These are phyloP conservation scores for Euptelea pleiosperma DNA, from an alignment of 164 flowering plant genomes.

Conservation along the genomic window DNA sequence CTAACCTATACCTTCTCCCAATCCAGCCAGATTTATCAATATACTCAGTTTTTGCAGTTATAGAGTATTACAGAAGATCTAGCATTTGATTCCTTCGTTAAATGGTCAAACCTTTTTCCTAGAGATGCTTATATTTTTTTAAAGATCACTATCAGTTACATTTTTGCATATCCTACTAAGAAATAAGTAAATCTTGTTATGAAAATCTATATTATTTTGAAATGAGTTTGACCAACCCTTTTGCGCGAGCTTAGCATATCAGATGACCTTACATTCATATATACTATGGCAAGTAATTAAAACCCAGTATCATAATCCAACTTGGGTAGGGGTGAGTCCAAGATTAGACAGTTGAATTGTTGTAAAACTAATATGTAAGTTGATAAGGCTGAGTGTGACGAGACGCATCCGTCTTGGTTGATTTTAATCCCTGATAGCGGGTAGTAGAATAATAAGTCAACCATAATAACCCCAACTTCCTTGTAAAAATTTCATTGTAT, in stretches of 20 bases:
- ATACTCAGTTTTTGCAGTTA: not conserved
- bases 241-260: not conserved
- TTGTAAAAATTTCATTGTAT: too few species aligned
- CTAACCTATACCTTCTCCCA: not conserved
- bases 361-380: not conserved
- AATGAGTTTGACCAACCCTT: not conserved
- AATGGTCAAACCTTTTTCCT: not conserved
- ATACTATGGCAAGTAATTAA: not conserved
- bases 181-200: not conserved
- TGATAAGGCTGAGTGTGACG: not conserved
- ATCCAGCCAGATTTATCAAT: not conserved
- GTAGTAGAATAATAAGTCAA: too few species aligned
- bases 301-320: not conserved
- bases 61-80: not conserved
- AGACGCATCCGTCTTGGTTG: too few species aligned
- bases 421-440: too few species aligned
- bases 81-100: not conserved
- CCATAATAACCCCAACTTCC: too few species aligned
- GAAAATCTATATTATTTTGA: not conserved
- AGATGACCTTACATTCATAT: not conserved
- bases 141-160: not conserved
- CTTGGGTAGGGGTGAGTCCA: not conserved
- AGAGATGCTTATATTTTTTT: conserved; percentile 2
- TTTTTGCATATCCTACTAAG: not conserved
- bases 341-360: not conserved